Evolutionary conservation across 345 rosid species (phyloP).

Genomic region (Brassica napus): DNA sequence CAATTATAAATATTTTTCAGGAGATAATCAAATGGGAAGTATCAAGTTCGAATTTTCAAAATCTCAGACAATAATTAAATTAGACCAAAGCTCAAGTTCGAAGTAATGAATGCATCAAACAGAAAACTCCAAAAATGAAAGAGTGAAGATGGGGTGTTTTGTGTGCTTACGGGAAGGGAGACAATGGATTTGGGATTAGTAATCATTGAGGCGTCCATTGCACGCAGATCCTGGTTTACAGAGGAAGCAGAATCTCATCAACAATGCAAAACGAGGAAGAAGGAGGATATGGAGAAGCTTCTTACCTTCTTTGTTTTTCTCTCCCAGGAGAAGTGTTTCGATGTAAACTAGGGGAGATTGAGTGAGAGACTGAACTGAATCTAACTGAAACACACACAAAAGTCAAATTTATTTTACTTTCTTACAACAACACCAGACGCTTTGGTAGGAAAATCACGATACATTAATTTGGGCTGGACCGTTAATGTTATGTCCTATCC

Average conservation of each 20-base stretch:
- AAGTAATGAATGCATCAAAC: neutral
- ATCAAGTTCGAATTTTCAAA: neutral
- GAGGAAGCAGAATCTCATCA: neutral
- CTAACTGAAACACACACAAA: neutral
- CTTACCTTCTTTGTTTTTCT: neutral
- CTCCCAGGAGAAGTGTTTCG: neutral
- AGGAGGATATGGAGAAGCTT: neutral
- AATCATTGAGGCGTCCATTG: conserved; percentile 72
- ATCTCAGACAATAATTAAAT: neutral
- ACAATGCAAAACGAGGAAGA: neutral
- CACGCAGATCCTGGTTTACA: conserved; percentile 24
- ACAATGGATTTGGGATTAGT: conserved; percentile 60
- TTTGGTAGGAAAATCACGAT: neutral
- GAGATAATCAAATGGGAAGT: neutral
- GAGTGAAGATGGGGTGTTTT: neutral
- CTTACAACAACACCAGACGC: neutral
- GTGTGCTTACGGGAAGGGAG: conserved; percentile 57
- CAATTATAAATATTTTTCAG: neutral
- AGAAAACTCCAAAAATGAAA: neutral
- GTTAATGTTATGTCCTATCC: neutral
- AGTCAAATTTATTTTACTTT: neutral
- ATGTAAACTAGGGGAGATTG: neutral
- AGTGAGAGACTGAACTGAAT: neutral
- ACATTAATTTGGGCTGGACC: neutral
- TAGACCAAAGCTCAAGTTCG: neutral